Evolutionary conservation across 345 rosid genomes (phyloP).

Genomic region (Aquilaria sinensis): DNA sequence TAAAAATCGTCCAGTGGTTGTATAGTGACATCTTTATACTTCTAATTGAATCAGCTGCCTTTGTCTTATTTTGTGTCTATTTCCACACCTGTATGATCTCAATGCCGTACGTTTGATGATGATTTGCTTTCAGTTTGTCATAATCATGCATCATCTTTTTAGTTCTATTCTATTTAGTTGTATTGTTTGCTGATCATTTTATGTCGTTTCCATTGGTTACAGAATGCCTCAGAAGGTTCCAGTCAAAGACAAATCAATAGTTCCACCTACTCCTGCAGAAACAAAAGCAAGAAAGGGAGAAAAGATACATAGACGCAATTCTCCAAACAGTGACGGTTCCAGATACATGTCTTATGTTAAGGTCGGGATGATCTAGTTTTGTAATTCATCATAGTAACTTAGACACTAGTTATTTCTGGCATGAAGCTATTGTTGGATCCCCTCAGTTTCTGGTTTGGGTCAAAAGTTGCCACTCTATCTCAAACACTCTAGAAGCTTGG

Average conservation of each 20-base stretch:
- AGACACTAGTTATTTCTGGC: slow-evolving; percentile 1
- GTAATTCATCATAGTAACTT: slow-evolving; percentile 7
- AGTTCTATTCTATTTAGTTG: slow-evolving; percentile 1
- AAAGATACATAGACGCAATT: slow-evolving; percentile 39
- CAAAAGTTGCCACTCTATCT: too few species aligned
- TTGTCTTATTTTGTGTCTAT: too few species aligned
- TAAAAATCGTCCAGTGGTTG: too few species aligned
- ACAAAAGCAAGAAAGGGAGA: slow-evolving; percentile 38
- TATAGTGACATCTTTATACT: too few species aligned
- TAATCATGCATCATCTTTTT: slow-evolving; percentile 1
- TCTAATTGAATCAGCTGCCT: too few species aligned
- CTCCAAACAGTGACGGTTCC: slow-evolving; percentile 61
- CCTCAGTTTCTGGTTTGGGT: too few species aligned
- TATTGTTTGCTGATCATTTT: slow-evolving; percentile 9
- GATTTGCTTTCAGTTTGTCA: slow-evolving; percentile 1
- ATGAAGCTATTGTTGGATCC: neutral
- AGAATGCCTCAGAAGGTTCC: slow-evolving; percentile 39
- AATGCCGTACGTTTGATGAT: neutral
- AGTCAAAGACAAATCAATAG: slow-evolving; percentile 34
- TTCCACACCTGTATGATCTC: neutral
- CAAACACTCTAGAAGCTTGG: too few species aligned
- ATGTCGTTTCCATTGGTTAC: slow-evolving; percentile 21
- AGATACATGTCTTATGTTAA: slow-evolving; percentile 90
- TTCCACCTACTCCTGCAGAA: slow-evolving; percentile 26
- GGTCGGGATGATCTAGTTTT: slow-evolving; percentile 32